Evolutionary conservation across 1,139 yeast species (phyloP).

Genomic region (Debaryomyces sp.): DNA sequence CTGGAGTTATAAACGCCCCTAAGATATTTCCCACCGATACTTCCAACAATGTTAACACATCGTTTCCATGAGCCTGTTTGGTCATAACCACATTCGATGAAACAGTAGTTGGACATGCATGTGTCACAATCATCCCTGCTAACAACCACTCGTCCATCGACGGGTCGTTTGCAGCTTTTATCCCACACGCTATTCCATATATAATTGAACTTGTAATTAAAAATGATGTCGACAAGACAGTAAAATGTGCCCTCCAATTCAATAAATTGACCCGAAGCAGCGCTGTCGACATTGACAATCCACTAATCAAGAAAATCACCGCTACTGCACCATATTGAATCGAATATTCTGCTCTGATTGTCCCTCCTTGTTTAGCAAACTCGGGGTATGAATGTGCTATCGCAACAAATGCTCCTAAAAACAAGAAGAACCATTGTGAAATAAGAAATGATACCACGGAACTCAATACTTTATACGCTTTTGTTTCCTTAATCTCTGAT

Average conservation of each 20-base stretch:
- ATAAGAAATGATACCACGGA: constrained; percentile 30
- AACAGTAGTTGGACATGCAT: constrained; percentile 89
- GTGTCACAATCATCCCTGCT: constrained; percentile 79
- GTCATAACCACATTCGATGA: constrained; percentile 93
- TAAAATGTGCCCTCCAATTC: constrained; percentile 82
- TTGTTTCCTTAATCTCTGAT: constrained; percentile 8
- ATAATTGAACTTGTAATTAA: constrained; percentile 74
- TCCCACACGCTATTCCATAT: constrained; percentile 73
- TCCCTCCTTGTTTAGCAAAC: constrained; percentile 82
- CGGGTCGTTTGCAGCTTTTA: constrained; percentile 58
- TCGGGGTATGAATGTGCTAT: constrained; percentile 78
- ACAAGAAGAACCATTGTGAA: constrained; percentile 73
- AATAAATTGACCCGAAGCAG: constrained; percentile 60
- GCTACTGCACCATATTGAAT: constrained; percentile 90
- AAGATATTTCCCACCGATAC: constrained; percentile 81
- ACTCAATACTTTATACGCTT: constrained; percentile 15
- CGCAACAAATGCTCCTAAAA: constrained; percentile 70
- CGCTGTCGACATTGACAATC: constrained; percentile 71
- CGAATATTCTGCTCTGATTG: constrained; percentile 70
- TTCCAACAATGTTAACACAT: constrained; percentile 75
- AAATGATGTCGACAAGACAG: constrained; percentile 69
- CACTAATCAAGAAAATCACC: constrained; percentile 76
- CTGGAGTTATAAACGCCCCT: constrained; percentile 89
- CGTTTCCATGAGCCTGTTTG: constrained; percentile 79
- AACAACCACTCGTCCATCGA: constrained; percentile 71